Evolutionary conservation across 345 rosid species (phyloP).

Genomic region (Conringia planisiliqua): DNA sequence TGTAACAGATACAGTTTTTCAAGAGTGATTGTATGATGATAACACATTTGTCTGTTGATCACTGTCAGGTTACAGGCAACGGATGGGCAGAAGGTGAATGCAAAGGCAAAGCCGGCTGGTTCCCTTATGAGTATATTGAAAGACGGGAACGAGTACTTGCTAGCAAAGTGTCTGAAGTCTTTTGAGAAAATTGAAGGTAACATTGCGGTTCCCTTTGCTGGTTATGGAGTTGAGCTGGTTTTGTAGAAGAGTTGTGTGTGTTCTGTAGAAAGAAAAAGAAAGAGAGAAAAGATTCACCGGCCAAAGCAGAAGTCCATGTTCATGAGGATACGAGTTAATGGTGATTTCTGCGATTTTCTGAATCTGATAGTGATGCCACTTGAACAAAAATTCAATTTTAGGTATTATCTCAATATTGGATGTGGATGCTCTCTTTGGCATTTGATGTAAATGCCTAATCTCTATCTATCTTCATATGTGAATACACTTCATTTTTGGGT

Average conservation of each 20-base stretch:
- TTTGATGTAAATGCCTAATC: neutral
- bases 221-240: neutral
- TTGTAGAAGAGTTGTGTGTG: neutral
- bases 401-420: neutral
- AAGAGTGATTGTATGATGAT: neutral
- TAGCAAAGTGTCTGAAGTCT: conserved; percentile 91
- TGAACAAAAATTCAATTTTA: neutral
- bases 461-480: conserved; percentile 10
- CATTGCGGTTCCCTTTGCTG: neutral
- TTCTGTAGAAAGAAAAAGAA: neutral
- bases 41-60: neutral
- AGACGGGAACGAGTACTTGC: conserved; percentile 93
- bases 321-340: neutral
- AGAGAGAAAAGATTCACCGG: neutral
- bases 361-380: neutral
- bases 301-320: neutral
- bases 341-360: neutral
- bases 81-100: conserved; percentile 99
- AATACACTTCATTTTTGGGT: conserved; percentile 9
- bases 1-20: neutral
- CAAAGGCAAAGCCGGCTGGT: conserved; percentile 99
- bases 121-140: conserved; percentile 76
- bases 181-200: conserved; percentile 38
- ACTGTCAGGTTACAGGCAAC: conserved; percentile 64
- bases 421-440: neutral